A percentile compares a stretch with the other conserved stretches of the same genome.
Evolutionary conservation across 2,329 filamentous ascomycete genomes (phyloP).

Genomic region (Trematosphaeria pertusa): DNA sequence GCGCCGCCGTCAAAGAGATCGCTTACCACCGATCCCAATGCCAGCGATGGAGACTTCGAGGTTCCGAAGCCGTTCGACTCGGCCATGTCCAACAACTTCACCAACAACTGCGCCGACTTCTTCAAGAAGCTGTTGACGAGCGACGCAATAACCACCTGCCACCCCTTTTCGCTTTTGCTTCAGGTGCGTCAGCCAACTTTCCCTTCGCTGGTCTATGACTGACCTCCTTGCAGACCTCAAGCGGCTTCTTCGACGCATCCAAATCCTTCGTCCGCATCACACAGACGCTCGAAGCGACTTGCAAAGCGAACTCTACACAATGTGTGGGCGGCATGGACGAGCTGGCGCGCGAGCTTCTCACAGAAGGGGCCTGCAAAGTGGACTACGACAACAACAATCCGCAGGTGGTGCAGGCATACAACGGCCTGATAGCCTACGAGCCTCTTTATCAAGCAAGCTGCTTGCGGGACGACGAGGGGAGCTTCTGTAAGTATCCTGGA

Average conservation of each 20-base stretch:
- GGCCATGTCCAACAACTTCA: conserved; percentile 61
- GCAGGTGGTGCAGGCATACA: conserved; percentile 75
- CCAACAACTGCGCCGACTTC: conserved; percentile 68
- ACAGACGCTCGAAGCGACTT: conserved; percentile 79
- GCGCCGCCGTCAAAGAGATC: conserved; percentile 32
- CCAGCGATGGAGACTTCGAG: conserved; percentile 26
- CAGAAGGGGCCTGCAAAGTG: conserved; percentile 68
- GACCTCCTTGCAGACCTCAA: conserved; percentile 69
- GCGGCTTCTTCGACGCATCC: conserved; percentile 80
- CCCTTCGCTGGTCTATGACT: conserved; percentile 7
- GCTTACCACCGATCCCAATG: conserved; percentile 32
- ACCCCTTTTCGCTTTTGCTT: conserved; percentile 84
- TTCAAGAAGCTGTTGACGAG: conserved; percentile 72
- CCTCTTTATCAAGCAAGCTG: conserved; percentile 83
- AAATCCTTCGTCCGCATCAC: conserved; percentile 76
- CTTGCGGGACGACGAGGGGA: conserved; percentile 69
- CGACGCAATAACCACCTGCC: conserved; percentile 73
- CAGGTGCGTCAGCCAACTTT: conserved; percentile 61
- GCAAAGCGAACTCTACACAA: conserved; percentile 67
- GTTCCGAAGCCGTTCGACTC: conserved; percentile 57
- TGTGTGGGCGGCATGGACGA: conserved; percentile 71
- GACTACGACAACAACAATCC: conserved; percentile 74
- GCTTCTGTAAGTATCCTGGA: conserved; percentile 69
- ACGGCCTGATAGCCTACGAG: conserved; percentile 78
- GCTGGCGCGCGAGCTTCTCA: conserved; percentile 71